Evolutionary conservation across 1,284 basidiomycete species (phyloP).

Genomic region (Leccinum subspadiceum): DNA sequence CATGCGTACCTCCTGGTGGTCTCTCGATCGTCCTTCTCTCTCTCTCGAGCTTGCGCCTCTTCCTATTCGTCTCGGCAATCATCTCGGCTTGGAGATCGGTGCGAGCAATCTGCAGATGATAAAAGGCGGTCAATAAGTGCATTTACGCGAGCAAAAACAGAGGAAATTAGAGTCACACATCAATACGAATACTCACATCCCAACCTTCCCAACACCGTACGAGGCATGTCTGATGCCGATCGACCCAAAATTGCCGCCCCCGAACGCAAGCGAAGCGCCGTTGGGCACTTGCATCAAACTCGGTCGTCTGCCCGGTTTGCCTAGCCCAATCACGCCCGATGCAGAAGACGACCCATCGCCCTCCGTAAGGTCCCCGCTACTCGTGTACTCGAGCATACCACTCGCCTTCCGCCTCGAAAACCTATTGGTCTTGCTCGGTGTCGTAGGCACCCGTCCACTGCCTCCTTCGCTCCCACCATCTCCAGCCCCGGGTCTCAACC

Average conservation of each 20-base stretch:
- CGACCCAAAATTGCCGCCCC: no score
- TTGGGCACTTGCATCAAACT: no score
- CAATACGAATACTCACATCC: constrained; percentile 51
- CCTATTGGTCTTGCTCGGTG: constrained; percentile 27
- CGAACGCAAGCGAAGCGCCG: no score
- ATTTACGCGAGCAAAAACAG: constrained; percentile 7
- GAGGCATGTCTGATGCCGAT: no score
- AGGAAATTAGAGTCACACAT: background rate
- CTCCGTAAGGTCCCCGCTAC: constrained; percentile 27
- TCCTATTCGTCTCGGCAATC: constrained; percentile 81
- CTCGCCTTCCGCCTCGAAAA: constrained; percentile 28
- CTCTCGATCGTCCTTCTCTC: constrained; percentile 74
- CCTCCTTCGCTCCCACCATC: constrained; percentile 2
- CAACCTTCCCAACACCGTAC: constrained; percentile 69
- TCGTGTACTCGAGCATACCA: constrained; percentile 23
- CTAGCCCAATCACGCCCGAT: constrained; percentile 21
- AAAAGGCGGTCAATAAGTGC: constrained; percentile 7
- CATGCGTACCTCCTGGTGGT: constrained; percentile 60
- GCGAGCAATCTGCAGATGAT: constrained; percentile 48
- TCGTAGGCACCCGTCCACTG: constrained; percentile 18
- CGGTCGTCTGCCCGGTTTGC: constrained; percentile 12
- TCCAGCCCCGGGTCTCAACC: constrained; percentile 23
- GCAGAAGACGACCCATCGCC: constrained; percentile 28
- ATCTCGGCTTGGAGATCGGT: constrained; percentile 79
- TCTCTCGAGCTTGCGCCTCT: constrained; percentile 76